Evolutionary conservation across 1,284 basidiomycete genomes (phyloP), one percentile per base, ranked within the genome.

Genomic region (Phlebopus sp.): DNA sequence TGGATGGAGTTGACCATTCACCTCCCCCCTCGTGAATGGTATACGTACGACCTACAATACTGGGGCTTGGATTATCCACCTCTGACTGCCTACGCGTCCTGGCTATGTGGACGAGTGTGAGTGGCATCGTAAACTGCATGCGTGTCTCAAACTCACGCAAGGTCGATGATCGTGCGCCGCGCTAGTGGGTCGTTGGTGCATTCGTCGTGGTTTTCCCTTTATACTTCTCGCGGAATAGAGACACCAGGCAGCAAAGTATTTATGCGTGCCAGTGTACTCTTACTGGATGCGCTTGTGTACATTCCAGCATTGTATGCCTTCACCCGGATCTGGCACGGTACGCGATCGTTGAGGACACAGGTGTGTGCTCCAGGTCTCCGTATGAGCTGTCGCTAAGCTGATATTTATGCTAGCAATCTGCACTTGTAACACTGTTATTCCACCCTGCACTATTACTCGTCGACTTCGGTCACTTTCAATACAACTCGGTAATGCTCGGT

Each of bases 31-130:
- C 73, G 70, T 8, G 68, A 85, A 56, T 96, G 93, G 93, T 96
- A 96, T 67, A 82, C 71, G 2, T 90, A 93, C 66, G 90, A 95
- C 59, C 72, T 92, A 29, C 79, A 79, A 42, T 95, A 95, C 58
- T 97, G 93, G 93, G 92, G 91, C 0, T 75, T 97, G 44, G 92
- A 94, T 67, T 94, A 97, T 69, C 93, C 93, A 3, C 93, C 93
- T 7, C 63, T 97, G 46, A 96, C 94, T 1, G 94, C 91, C 3
- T 93, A 93, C 60, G 76, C 86, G 42, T 92, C 90, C 8, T 90
- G 84, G 82, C 23, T 90, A 47, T 89, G 86, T 59, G 91, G 90
- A 8, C 62, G 76, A 38, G 69, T 86, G 75, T 84, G 57, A 57
- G 83, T 73, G 38, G 30, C 10, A 21, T 30, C 14, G 9, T 42